These are phyloP conservation scores for Nissolia schottii DNA, from an alignment of 306 rosid species.

Conservation along the genomic window DNA sequence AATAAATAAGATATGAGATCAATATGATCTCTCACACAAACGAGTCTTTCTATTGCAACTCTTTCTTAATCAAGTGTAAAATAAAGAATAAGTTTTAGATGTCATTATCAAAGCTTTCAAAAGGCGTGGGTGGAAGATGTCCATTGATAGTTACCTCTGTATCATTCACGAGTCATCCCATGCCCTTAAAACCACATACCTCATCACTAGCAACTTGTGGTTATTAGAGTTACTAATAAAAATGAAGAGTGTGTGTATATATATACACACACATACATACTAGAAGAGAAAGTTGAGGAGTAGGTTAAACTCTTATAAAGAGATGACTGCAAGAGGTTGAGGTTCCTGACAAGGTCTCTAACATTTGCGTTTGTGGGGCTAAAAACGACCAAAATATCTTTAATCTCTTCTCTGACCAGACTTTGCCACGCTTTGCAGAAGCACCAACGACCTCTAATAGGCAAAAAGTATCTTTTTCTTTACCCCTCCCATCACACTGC, in stretches of 20 bases:
- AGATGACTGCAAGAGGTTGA: conserved; percentile 20
- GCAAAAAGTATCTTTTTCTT: conserved; percentile 23
- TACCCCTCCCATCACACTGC: neutral
- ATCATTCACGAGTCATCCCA: conserved; percentile 34
- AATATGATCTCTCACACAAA: too few species aligned
- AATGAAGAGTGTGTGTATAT: neutral
- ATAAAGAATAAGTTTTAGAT: conserved; percentile 29
- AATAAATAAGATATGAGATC: too few species aligned
- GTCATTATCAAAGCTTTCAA: conserved; percentile 43
- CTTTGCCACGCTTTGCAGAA: conserved; percentile 45
- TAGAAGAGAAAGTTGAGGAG: neutral
- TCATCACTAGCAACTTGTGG: conserved; percentile 23
- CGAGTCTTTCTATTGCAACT: too few species aligned
- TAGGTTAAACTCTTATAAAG: neutral
- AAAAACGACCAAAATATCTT: conserved; percentile 31
- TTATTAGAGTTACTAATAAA: neutral
- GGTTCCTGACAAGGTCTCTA: conserved; percentile 3
- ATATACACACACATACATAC: neutral
- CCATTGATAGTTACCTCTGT: conserved; percentile 27
- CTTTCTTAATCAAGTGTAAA: conserved; percentile 18
- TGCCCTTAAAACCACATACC: too few species aligned
- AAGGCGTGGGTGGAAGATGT: conserved; percentile 35
- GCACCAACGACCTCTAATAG: conserved; percentile 35
- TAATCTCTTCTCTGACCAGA: conserved; percentile 40
- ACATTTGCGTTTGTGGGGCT: conserved; percentile 44